Conservation (phyloP, 176 grass and related monocot species). For the Carex scoparia region DNA sequence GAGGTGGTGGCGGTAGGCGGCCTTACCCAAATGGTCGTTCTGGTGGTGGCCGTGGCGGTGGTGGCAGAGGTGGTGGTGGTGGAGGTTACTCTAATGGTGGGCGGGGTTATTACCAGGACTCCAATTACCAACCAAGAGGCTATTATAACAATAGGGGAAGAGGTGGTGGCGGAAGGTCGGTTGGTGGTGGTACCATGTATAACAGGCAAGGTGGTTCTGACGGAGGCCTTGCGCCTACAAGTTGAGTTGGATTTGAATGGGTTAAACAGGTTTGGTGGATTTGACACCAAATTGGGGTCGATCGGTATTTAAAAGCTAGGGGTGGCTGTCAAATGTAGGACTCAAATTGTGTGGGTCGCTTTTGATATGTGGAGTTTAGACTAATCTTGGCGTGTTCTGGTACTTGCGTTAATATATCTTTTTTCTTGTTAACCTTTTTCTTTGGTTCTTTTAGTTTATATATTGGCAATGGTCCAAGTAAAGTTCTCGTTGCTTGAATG, state of each 20-base stretch:
- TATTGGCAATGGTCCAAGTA: background rate
- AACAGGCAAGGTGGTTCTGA: background rate
- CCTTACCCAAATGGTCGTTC: slow-evolving; percentile 12
- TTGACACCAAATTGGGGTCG: slow-evolving; percentile 5
- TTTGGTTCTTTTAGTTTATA: background rate
- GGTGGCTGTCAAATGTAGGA: slow-evolving; percentile 7
- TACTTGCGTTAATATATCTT: background rate
- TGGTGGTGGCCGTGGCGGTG: slow-evolving; percentile 4
- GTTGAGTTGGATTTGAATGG: slow-evolving; percentile 1
- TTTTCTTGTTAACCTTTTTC: background rate
- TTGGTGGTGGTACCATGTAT: background rate
- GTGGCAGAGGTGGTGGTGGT: background rate
- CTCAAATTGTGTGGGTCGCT: slow-evolving; percentile 7
- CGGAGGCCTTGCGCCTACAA: background rate
- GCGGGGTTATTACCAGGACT: slow-evolving; percentile 10
- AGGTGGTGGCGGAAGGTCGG: slow-evolving; percentile 13
- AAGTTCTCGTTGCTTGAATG: background rate
- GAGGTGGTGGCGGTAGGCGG: background rate
- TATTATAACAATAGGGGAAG: slow-evolving; percentile 16
- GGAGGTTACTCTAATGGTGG: slow-evolving; percentile 27
- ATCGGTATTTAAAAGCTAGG: background rate
- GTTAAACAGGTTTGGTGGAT: slow-evolving; percentile 17
- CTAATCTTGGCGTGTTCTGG: slow-evolving; percentile 16
- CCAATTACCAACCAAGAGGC: slow-evolving; percentile 26
- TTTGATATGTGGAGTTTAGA: slow-evolving; percentile 31